Evolutionary conservation across 805 yeast species (phyloP), one percentile per base, ranked within the genome.

Genomic region (Yamadazyma insecticola): DNA sequence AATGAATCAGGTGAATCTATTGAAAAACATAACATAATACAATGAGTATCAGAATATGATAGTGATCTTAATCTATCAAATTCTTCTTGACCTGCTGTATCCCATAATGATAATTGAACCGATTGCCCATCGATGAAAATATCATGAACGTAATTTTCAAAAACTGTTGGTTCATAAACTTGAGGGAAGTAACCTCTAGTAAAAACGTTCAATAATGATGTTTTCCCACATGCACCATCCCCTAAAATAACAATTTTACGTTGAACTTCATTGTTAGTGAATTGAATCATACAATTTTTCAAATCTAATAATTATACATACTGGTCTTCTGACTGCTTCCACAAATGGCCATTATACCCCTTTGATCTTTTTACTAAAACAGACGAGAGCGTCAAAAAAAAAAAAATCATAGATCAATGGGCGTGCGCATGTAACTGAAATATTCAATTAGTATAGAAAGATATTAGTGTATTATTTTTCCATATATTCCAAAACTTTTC

Each of bases 81-180:
- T 63, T 90, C 98, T 62, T 90, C 98, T 67, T 90, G 98, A 6
- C 98, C 98, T 1, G 98, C 98, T 5, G 98, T 90, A 56, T 90
- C 98, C 98, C 98, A 92, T 33, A 90, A 67, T 11, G 96, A 88
- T 35, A 90, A 65, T 51, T 89, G 95, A 48, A 90, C 84, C 29
- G 92, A 87, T 55, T 86, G 87, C 31, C 90, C 90, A 55, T 90
- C 98, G 33, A 90, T 88, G 61, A 86, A 90, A 43, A 90, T 92
- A 55, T 90, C 97, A 60, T 90, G 97, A 37, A 89, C 95, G 55
- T 90, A 90, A 63, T 90, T 90, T 55, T 90, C 97, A 60, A 92
- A 90, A 22, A 90, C 97, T 1, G 98, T 90, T 16, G 98, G 98
- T 53, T 89, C 98, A 58, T 90, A 90, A 13, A 90, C 97, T 55